Evolutionary conservation across 225 moss, liverwort and hornwort genomes (phyloP).

Genomic region (Polytrichum formosum): DNA sequence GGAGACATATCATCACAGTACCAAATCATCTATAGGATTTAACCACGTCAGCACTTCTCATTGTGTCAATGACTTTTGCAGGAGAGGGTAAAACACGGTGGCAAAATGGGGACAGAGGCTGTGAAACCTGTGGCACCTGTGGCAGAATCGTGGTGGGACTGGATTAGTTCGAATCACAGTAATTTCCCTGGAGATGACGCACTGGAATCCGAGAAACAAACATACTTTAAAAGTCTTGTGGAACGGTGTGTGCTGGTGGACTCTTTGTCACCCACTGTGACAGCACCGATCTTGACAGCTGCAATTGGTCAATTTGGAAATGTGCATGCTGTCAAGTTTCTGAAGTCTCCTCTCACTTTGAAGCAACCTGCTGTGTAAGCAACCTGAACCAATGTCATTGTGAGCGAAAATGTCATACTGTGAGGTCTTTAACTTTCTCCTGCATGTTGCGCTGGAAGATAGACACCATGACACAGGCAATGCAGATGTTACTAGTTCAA

Average conservation of each 20-base stretch:
- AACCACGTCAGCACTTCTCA: too few relatives aligned
- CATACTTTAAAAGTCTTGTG: slow-evolving; percentile 18
- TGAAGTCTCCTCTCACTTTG: slow-evolving; percentile 12
- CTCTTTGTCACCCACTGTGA: slow-evolving; percentile 25
- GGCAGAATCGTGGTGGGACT: slow-evolving; percentile 45
- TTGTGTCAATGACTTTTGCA: too few relatives aligned
- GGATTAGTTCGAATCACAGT: slow-evolving; percentile 19
- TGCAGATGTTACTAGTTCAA: too few relatives aligned
- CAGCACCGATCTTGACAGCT: slow-evolving; percentile 17
- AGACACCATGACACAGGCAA: too few relatives aligned
- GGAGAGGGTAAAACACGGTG: too few relatives aligned
- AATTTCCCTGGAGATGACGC: neutral
- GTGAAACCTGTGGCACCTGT: neutral
- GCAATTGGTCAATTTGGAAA: slow-evolving; percentile 52
- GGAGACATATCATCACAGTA: too few relatives aligned
- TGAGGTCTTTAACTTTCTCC: too few relatives aligned
- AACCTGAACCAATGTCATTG: neutral
- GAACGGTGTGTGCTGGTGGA: slow-evolving; percentile 43
- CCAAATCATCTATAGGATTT: too few relatives aligned
- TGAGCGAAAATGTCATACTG: too few relatives aligned
- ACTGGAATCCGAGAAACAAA: neutral
- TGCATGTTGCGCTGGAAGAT: too few relatives aligned
- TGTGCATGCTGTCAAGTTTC: slow-evolving; percentile 37
- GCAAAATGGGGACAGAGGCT: slow-evolving; percentile 2
- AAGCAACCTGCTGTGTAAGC: slow-evolving; percentile 24